A percentile compares a stretch with the other conserved stretches of the same genome.
These are phyloP conservation scores for Linnemannia exigua DNA, from an alignment of 192 early-diverging fungal species.

Conservation along the genomic window DNA sequence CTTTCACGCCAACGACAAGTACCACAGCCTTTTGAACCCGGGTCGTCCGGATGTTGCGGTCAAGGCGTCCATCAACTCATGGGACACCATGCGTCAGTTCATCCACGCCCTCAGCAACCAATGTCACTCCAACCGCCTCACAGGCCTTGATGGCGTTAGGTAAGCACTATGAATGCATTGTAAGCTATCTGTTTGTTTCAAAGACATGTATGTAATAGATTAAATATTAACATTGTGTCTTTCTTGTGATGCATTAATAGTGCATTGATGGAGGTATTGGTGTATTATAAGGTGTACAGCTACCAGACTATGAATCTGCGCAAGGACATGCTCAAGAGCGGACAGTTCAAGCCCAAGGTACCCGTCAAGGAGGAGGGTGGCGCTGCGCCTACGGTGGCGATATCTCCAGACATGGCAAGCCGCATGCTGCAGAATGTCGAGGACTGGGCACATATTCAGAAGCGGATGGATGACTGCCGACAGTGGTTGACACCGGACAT, in stretches of 20 bases:
- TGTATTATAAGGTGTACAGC: conserved; percentile 49
- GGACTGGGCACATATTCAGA: conserved; percentile 51
- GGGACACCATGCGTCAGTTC: conserved; percentile 58
- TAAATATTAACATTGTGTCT: background rate
- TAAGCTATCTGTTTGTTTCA: background rate
- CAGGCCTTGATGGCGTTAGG: conserved; percentile 50
- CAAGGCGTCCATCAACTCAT: conserved; percentile 42
- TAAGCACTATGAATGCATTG: background rate
- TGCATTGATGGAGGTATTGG: conserved; percentile 42
- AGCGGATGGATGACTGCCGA: conserved; percentile 44
- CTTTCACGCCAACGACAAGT: conserved; percentile 53
- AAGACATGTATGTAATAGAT: background rate
- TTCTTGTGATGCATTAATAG: background rate
- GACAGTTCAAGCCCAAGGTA: conserved; percentile 27
- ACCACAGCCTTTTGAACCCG: conserved; percentile 38
- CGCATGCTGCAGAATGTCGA: conserved; percentile 51
- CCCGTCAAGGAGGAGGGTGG: conserved; percentile 6
- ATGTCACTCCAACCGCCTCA: conserved; percentile 38
- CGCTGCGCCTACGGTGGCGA: conserved; percentile 17
- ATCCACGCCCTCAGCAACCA: conserved; percentile 48
- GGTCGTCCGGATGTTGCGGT: conserved; percentile 40
- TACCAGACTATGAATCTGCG: conserved; percentile 21
- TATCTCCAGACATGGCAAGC: conserved; percentile 27
- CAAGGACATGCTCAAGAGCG: conserved; percentile 51
- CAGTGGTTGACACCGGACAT: conserved; percentile 41